Evolutionary conservation across 1,284 basidiomycete genomes (phyloP), one percentile per base, ranked within the genome.

Genomic region (Tausonia pullulans): DNA sequence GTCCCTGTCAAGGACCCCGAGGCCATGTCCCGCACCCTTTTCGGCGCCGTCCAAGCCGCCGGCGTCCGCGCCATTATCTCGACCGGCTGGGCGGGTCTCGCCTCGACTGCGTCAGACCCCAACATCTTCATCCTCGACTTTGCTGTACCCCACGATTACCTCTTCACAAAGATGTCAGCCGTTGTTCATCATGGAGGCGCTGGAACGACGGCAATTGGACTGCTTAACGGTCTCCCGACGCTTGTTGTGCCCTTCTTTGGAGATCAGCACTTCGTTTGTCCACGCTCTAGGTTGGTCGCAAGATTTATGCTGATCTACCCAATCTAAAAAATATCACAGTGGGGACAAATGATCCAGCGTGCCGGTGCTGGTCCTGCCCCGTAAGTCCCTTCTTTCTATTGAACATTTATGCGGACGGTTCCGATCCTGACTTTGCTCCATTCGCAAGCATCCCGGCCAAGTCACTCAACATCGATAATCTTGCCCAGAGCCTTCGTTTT

Each of bases 211-310:
- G 83, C 84, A 0, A 82, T 83, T 8, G 83, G 84, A 3, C 72
- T 87, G 16, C 76, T 81, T 0, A 82, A 83, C 60, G 84, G 85
- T 0, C 72, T 82, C 9, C 84, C 85, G 0, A 86, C 84, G 0
- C 81, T 86, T 7, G 79, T 87, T 0, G 81, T 86, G 1, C 84
- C 84, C 0, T 86, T 84, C 76, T 87, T 87, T 72, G 86, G 85
- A 14, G 48, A 49, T 2, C 48, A 49, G 48, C 14, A 27, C 27
- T 27, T 27, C 27, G 27, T 27, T 27, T 27, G 27, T 27, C 27
- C 27, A 27, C 27, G 27, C 27, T 27, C 27, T 27, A 27, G 27
- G 27, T 27, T 27, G 27, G 27, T 2, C 27, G 27, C 27, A 27
- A 27, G 27, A 27, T 27, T 27, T 27, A 27, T 27, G 27, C 27